A percentile compares a stretch with the other conserved stretches of the same genome.
phyloP scores from a whole-genome alignment of 1,139 yeast species.

The Saccharomyces uvarum region DNA sequence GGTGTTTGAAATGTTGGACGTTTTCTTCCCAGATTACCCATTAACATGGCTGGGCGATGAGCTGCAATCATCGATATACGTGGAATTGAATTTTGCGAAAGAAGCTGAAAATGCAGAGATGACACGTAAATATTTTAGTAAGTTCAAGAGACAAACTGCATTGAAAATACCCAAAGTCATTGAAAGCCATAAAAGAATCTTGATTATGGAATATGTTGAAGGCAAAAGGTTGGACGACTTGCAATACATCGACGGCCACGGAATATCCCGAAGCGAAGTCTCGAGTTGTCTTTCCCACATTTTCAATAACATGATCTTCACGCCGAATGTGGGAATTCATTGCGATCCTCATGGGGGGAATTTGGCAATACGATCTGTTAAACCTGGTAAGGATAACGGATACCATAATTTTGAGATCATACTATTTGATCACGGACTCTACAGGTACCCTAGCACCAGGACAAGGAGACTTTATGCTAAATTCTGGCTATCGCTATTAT shows the following conservation, averaged over 20 bases:
- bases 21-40: constrained; percentile 88
- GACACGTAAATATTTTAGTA: constrained; percentile 59
- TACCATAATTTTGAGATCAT: constrained; percentile 79
- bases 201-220: constrained; percentile 79
- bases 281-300: constrained; percentile 81
- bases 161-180: constrained; percentile 68
- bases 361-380: constrained; percentile 60
- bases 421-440: constrained; percentile 90
- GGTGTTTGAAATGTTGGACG: constrained; percentile 67
- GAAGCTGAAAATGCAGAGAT: constrained; percentile 76
- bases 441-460: constrained; percentile 71
- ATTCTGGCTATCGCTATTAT: constrained; percentile 80
- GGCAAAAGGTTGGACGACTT: constrained; percentile 82
- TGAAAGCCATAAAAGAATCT: constrained; percentile 59
- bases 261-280: constrained; percentile 70
- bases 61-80: constrained; percentile 73
- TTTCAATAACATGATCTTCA: constrained; percentile 90
- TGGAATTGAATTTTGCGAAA: constrained; percentile 77
- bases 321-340: constrained; percentile 84
- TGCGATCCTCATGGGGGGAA: constrained; percentile 99
- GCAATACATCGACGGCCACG: constrained; percentile 50
- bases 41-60: constrained; percentile 92
- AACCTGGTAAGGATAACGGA: constrained; percentile 17
- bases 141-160: constrained; percentile 54
- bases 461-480: constrained; percentile 80